Evolutionary conservation across 108 stramenopile species (phyloP).

Genomic region (Seminavis robusta): DNA sequence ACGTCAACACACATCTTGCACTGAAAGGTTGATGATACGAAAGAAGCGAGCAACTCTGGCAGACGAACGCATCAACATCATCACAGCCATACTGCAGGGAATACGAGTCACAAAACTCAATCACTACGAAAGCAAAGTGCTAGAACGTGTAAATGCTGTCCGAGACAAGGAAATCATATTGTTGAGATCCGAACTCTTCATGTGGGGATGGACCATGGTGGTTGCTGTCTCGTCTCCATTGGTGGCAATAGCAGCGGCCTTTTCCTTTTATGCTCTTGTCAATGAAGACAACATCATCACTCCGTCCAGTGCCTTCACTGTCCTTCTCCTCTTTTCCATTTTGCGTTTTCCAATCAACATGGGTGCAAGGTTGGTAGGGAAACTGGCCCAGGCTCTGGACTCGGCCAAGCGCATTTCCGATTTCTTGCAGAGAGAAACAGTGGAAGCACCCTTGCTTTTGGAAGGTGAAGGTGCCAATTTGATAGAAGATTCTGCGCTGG

Average conservation of each 20-base stretch:
- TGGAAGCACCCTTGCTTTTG: too few species aligned
- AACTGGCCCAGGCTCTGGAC: conserved; percentile 48
- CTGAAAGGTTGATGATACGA: conserved; percentile 53
- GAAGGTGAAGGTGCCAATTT: too few species aligned
- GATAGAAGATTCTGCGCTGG: conserved; percentile 1
- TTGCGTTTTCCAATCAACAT: conserved; percentile 76
- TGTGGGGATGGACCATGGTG: conserved; percentile 60
- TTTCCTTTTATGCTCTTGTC: conserved; percentile 50
- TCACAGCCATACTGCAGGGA: conserved; percentile 63
- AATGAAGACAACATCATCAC: conserved; percentile 55
- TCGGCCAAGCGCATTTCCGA: conserved; percentile 38
- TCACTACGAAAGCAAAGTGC: conserved; percentile 57
- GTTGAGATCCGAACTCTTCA: conserved; percentile 47
- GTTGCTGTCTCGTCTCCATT: conserved; percentile 59
- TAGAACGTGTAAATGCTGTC: conserved; percentile 25
- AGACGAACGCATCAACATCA: conserved; percentile 65
- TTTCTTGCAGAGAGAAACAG: conserved; percentile 55
- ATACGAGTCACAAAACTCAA: conserved; percentile 77
- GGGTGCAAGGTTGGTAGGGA: conserved; percentile 66
- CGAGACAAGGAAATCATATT: conserved; percentile 47
- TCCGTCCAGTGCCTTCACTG: conserved; percentile 59
- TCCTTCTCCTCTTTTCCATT: conserved; percentile 53
- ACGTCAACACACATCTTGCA: too few species aligned
- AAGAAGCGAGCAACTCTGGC: conserved; percentile 42
- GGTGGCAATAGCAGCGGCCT: conserved; percentile 55